These are phyloP conservation scores for Trichoderma sp. DNA, from an alignment of 2,329 filamentous ascomycete genomes.

Conservation along the genomic window DNA sequence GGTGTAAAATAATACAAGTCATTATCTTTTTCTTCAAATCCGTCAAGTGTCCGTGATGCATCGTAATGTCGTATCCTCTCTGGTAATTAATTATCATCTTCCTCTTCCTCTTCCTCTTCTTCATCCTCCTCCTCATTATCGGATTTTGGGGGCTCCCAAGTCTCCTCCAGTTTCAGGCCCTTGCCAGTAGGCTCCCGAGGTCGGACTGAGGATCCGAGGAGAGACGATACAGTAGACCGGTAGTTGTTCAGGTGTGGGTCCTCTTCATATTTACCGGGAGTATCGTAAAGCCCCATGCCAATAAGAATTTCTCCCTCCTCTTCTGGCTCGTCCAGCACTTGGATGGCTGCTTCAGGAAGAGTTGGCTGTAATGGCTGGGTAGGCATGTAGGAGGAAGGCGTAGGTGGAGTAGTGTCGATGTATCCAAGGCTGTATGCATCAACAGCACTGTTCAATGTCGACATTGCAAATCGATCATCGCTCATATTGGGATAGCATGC, in stretches of 20 bases:
- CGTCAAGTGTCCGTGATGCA: background rate
- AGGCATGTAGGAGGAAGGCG: constrained; percentile 56
- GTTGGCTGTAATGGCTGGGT: constrained; percentile 48
- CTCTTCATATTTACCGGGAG: constrained; percentile 56
- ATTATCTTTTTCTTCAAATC: background rate
- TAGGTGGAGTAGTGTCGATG: constrained; percentile 54
- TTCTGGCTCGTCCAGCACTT: constrained; percentile 50
- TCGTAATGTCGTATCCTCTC: background rate
- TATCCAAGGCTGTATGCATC: constrained; percentile 41
- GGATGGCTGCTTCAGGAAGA: constrained; percentile 49
- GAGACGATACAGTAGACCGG: constrained; percentile 51
- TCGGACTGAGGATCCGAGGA: constrained; percentile 52
- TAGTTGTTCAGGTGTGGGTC: constrained; percentile 55
- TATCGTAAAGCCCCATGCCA: constrained; percentile 80
- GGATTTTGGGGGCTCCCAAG: constrained; percentile 69
- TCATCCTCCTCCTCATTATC: constrained; percentile 55
- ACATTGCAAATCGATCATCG: constrained; percentile 26
- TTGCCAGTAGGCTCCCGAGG: constrained; percentile 57
- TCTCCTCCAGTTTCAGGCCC: constrained; percentile 77
- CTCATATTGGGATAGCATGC: constrained; percentile 30
- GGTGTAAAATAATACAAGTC: background rate
- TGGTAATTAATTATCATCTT: constrained; percentile 25
- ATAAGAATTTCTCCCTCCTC: constrained; percentile 71
- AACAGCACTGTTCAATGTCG: constrained; percentile 25
- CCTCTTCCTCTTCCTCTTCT: constrained; percentile 42